phyloP scores from a whole-genome alignment of 2,329 filamentous ascomycete species.

The Trichoderma sp. region DNA sequence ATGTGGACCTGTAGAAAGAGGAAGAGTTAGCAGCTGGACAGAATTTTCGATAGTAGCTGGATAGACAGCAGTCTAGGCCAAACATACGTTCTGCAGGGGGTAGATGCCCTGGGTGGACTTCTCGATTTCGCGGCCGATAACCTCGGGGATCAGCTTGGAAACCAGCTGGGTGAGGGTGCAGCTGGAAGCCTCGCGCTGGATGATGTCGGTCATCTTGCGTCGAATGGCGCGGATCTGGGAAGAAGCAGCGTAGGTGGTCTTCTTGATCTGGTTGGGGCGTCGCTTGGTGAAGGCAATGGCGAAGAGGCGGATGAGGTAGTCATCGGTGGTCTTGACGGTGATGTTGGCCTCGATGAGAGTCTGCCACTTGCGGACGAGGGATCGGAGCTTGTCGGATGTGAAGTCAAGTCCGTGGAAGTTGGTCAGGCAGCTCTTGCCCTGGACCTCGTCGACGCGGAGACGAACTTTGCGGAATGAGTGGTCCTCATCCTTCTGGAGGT shows the following conservation, averaged over 20 bases:
- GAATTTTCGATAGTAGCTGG: neutral
- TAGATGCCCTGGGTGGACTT: conserved; percentile 99
- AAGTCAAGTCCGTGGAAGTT: conserved; percentile 99
- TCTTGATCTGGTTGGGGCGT: conserved; percentile 99
- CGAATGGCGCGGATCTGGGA: conserved; percentile 98
- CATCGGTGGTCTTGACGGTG: conserved; percentile 99
- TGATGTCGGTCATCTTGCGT: conserved; percentile 99
- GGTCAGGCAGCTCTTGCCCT: conserved; percentile 99
- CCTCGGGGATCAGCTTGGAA: conserved; percentile 98
- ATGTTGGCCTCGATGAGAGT: conserved; percentile 99
- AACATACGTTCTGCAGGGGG: conserved; percentile 94
- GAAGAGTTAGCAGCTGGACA: conserved; percentile 6
- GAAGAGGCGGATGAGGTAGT: conserved; percentile 99
- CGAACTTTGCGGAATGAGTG: conserved; percentile 99
- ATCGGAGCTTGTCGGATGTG: conserved; percentile 99
- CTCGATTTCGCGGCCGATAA: conserved; percentile 99
- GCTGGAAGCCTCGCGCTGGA: conserved; percentile 89
- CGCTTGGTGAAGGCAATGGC: conserved; percentile 99
- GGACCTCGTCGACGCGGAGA: conserved; percentile 96
- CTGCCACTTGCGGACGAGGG: conserved; percentile 99
- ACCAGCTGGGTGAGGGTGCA: conserved; percentile 96
- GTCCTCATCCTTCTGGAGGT: conserved; percentile 99
- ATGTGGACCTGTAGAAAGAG: conserved; percentile 77
- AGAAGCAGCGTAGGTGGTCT: conserved; percentile 96
- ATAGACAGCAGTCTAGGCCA: neutral